Base-by-base conservation (phyloP, 305 asterid species). In the Fraxinus albicans region DNA sequence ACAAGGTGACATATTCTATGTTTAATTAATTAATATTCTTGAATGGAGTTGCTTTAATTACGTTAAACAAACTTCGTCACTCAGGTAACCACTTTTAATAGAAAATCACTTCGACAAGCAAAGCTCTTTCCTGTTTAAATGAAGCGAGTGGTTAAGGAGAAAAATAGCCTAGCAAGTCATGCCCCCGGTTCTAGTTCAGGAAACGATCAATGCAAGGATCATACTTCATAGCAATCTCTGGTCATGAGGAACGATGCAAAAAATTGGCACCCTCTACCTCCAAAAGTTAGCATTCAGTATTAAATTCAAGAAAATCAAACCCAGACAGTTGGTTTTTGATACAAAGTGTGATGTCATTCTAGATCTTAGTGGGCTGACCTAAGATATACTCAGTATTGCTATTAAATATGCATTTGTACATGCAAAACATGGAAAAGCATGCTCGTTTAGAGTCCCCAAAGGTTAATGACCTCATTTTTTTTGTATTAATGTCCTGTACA, bases 361-460 rank as follows among this genome's bases (percentile, higher is more conserved):
- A 7, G 75, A 42, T 17, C 77, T 79, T 25, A 40, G 67, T 79
- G 82, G 42, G 65, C n/a, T 69, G 82, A 79, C 77, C 31, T 38
- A 42, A 19, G 38, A 40, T 36, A 40, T 25, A 76, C 76, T 17
- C 38, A 72, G 31, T 55, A 67, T 55, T 21, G 50, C 17, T 50
- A 58, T 73, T 69, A 55, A 81, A 53, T 58, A 81, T 17, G 34
- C 76, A 73, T 81, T 74, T 75, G 84, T 81, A 81, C 80, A 50
- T 73, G 75, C 55, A 3, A 75, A 4, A 10, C 58, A 9, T 58
- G 40, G 80, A 55, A 74, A 75, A 36, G 21, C 31, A 38, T 75
- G 77, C 27, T 81, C 75, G 50, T 76, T 76, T 60, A 29, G 67
- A 76, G 80, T 76, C 77, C 33, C 84, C 80, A 81, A 81, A 55